Conservation (phyloP, 371 early-diverging fungal genomes). For the Funneliformis caledonium region DNA sequence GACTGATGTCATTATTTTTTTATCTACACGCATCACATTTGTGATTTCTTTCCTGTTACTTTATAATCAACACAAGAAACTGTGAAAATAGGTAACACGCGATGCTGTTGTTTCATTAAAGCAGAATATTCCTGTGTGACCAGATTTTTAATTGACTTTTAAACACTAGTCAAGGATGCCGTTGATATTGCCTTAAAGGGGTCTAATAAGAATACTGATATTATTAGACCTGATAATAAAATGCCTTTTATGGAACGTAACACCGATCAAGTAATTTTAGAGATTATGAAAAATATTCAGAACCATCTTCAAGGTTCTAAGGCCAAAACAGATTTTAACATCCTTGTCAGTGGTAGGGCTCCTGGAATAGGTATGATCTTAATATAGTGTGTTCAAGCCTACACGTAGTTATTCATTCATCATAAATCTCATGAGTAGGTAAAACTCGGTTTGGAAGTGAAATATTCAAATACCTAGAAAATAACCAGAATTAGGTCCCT, state of each 20-base stretch:
- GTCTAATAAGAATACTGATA: not conserved
- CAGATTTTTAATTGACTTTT: not conserved
- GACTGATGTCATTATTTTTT: too few relatives aligned
- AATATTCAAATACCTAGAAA: conserved; percentile 37
- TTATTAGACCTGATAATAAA: not conserved
- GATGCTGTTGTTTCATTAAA: not conserved
- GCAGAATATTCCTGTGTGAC: too few relatives aligned
- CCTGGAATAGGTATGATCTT: conserved; percentile 38
- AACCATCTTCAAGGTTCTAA: not conserved
- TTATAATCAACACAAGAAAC: conserved; percentile 17
- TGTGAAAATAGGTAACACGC: conserved; percentile 15
- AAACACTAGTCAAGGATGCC: not conserved
- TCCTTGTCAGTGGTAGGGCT: conserved; percentile 40
- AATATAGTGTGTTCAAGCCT: not conserved
- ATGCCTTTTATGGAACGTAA: conserved; percentile 36
- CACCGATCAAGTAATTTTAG: not conserved
- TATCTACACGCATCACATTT: not conserved
- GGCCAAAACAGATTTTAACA: conserved; percentile 11
- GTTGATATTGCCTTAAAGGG: not conserved
- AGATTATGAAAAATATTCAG: not conserved
- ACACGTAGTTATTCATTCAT: conserved; percentile 16
- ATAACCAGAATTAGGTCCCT: not conserved
- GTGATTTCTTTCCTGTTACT: conserved; percentile 11
- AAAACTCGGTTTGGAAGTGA: conserved; percentile 45
- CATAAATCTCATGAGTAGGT: conserved; percentile 39